Conservation (phyloP, 2,329 filamentous ascomycete genomes). For the Aspergillus ochraceus region DNA sequence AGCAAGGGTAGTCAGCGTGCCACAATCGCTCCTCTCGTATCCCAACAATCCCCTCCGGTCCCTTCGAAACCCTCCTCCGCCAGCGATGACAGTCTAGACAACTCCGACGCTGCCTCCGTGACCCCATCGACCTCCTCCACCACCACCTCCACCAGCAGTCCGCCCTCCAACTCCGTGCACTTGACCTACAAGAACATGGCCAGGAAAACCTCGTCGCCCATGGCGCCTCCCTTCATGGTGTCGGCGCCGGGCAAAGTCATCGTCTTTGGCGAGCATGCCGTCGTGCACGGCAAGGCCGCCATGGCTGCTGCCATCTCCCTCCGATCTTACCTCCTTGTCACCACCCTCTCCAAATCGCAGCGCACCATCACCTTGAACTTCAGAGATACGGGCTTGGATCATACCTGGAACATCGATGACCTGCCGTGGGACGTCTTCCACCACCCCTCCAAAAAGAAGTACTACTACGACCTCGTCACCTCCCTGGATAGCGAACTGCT, state of each 20-base stretch:
- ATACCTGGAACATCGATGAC: slow-evolving; percentile 92
- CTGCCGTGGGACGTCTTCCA: slow-evolving; percentile 85
- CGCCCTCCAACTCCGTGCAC: slow-evolving; percentile 10
- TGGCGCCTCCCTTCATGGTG: slow-evolving; percentile 92
- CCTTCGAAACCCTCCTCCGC: slow-evolving; percentile 18
- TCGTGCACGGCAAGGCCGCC: slow-evolving; percentile 95
- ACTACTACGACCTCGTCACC: slow-evolving; percentile 88
- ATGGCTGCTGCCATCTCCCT: slow-evolving; percentile 94
- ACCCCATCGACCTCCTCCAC: slow-evolving; percentile 28
- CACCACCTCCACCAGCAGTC: slow-evolving; percentile 22
- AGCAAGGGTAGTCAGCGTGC: slow-evolving; percentile 25
- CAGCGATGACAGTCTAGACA: slow-evolving; percentile 27
- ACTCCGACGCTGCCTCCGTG: slow-evolving; percentile 29
- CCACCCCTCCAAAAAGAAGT: slow-evolving; percentile 82
- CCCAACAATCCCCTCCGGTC: slow-evolving; percentile 20
- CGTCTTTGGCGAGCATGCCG: slow-evolving; percentile 94
- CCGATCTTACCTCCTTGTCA: slow-evolving; percentile 94
- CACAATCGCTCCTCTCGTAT: slow-evolving; percentile 30
- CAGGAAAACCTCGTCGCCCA: slow-evolving; percentile 54
- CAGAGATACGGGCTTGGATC: slow-evolving; percentile 82
- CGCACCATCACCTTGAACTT: slow-evolving; percentile 86
- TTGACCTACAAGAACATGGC: slow-evolving; percentile 12
- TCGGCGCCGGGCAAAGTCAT: slow-evolving; percentile 98
- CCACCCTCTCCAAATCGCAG: slow-evolving; percentile 86
- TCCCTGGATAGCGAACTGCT: slow-evolving; percentile 80